Evolutionary conservation across 176 grass and related monocot genomes (phyloP).

Genomic region (Chloris gayana): DNA sequence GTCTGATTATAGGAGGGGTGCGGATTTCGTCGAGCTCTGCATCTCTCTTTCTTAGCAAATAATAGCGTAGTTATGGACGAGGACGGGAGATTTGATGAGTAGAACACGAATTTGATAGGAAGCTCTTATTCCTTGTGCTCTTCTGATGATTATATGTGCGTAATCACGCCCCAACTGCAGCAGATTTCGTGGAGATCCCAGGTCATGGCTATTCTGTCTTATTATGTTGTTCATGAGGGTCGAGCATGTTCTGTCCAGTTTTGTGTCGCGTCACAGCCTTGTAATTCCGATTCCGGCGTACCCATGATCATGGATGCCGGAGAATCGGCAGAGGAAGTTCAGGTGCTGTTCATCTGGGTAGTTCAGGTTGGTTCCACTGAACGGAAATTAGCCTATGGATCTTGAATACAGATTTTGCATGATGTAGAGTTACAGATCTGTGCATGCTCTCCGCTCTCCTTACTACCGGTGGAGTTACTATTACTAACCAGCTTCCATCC

Average conservation of each 20-base stretch:
- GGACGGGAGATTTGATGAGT: background rate
- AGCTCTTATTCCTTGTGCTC: background rate
- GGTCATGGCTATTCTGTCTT: background rate
- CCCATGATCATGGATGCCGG: background rate
- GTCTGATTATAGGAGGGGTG: background rate
- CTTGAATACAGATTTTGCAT: too few relatives aligned
- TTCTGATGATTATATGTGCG: background rate
- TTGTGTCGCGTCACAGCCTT: background rate
- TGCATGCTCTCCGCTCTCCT: too few relatives aligned
- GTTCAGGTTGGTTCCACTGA: background rate
- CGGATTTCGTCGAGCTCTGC: background rate
- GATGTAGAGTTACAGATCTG: too few relatives aligned
- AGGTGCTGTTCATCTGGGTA: slow-evolving; percentile 9
- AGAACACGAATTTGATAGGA: background rate
- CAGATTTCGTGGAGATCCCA: background rate
- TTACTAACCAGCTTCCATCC: too few relatives aligned
- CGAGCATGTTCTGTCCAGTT: background rate
- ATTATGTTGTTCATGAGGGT: background rate
- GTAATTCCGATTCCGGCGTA: background rate
- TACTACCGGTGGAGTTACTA: too few relatives aligned
- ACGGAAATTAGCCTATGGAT: too few relatives aligned
- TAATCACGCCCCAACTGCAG: too few relatives aligned
- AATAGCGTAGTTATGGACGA: background rate
- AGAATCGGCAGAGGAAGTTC: slow-evolving; percentile 6
- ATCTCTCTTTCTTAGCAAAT: background rate